Evolutionary conservation across 805 yeast species (phyloP), one percentile per base, ranked within the genome.

Genomic region (Metschnikowia vanudenii): DNA sequence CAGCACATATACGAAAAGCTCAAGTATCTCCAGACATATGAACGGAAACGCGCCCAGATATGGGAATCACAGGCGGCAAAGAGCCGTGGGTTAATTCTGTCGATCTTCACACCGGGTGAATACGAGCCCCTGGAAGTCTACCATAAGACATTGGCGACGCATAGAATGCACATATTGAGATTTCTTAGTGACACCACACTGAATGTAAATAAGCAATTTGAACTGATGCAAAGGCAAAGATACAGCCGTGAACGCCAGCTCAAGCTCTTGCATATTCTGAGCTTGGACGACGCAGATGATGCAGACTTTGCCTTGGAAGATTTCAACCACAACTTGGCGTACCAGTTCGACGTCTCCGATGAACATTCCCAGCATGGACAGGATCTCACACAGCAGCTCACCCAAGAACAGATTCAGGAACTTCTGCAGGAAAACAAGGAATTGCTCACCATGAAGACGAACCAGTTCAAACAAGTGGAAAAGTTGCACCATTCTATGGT

Each of bases 341-440:
- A 37, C 31, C 55, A 54, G 19, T 37, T 49, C 24, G 54, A 58
- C 17, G 33, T 30, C 4, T 6, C 17, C 4, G 33, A 30, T 14
- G 33, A 30, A 30, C 11, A 26, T 3, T 22, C 28, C 7, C 7
- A 26, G 12, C 9, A 10, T 9, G 8, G 8, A 26, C 12, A 6
- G 28, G 11, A 26, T 6, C 10, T 12, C 28, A 6, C 28, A 9
- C 28, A 26, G 3, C 7, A 36, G 1, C 40, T 78, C 4, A 55
- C 78, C 0, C 80, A 76, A 45, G 80, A 79, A 48, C 89, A 84
- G 57, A 54, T 84, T 13, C 82, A 80, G 54, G 69, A 77, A 41
- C 64, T 84, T 26, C 76, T 79, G 46, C 63, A 67, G 16, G 94
- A 85, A 58, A 86, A 84, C 60, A 71, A 77, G 46, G 78, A 78